A percentile compares a stretch with the other conserved stretches of the same genome.
phyloP scores from a whole-genome alignment of 768 basidiomycete genomes.

The Boletellus ananas region DNA sequence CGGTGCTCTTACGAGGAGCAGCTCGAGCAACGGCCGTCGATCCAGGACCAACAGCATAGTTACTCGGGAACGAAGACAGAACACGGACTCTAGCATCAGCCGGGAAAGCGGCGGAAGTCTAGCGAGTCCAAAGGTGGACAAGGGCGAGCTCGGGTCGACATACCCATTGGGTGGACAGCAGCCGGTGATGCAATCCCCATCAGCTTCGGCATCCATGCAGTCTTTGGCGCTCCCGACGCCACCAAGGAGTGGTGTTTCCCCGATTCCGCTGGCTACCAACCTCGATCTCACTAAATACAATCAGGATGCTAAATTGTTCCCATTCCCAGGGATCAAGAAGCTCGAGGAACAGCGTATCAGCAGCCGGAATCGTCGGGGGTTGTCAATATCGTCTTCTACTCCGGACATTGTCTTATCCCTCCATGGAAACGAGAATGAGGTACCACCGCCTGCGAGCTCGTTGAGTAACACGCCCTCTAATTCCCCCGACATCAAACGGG shows the following conservation, averaged over 20 bases:
- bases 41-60: constrained; percentile 77
- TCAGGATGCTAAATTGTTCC: constrained; percentile 69
- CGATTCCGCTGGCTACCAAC: constrained; percentile 72
- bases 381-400: constrained; percentile 46
- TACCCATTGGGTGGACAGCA: constrained; percentile 49
- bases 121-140: constrained; percentile 58
- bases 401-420: constrained; percentile 46
- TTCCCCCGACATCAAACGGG: constrained; percentile 49
- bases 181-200: constrained; percentile 56
- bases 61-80: constrained; percentile 60
- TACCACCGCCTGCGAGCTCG: constrained; percentile 43
- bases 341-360: constrained; percentile 64
- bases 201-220: constrained; percentile 59
- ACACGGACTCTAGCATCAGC: constrained; percentile 69
- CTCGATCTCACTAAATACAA: constrained; percentile 72
- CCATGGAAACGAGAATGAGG: constrained; percentile 42
- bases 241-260: constrained; percentile 60
- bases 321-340: constrained; percentile 83
- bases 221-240: constrained; percentile 56
- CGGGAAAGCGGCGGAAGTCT: constrained; percentile 75
- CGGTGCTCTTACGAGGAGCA: constrained; percentile 59
- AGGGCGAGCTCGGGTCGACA: constrained; percentile 37
- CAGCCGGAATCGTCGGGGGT: constrained; percentile 51
- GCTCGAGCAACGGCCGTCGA: constrained; percentile 65
- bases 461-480: constrained; percentile 49